phyloP scores from a whole-genome alignment of 352 stramenopile species.

The Pythium rishiriense region DNA sequence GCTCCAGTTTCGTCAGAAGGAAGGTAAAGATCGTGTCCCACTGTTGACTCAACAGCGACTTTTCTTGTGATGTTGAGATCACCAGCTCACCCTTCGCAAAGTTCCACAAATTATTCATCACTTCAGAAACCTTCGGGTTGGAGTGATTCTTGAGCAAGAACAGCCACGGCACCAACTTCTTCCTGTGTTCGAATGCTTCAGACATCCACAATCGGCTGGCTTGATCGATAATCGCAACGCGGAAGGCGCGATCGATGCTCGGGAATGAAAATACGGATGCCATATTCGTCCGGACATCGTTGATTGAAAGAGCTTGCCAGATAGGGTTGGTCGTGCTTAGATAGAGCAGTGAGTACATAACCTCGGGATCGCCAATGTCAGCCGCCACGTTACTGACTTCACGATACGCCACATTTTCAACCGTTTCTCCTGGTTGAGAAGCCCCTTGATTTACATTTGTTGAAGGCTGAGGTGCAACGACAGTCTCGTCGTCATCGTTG shows the following conservation, averaged over 20 bases:
- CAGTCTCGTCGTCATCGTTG: constrained; percentile 31
- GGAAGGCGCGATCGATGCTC: constrained; percentile 45
- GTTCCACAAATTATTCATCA: constrained; percentile 74
- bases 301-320: constrained; percentile 32
- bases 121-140: constrained; percentile 57
- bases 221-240: constrained; percentile 45
- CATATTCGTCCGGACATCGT: not conserved
- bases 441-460: not conserved
- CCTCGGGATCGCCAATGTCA: constrained; percentile 72
- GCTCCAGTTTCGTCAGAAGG: constrained; percentile 54
- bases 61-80: constrained; percentile 38
- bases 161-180: constrained; percentile 69
- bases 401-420: constrained; percentile 81
- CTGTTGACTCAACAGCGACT: constrained; percentile 51
- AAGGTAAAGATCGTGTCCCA: constrained; percentile 61
- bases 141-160: constrained; percentile 79
- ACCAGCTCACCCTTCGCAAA: constrained; percentile 48
- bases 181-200: constrained; percentile 47
- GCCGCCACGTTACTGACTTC: constrained; percentile 84
- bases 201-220: constrained; percentile 60
- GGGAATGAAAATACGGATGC: constrained; percentile 46
- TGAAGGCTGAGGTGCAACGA: not conserved
- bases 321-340: constrained; percentile 76
- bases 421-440: constrained; percentile 18
- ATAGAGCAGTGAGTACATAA: constrained; percentile 84